phyloP scores from a whole-genome alignment of 208 protist species.

The Borovskyia barvae region DNA sequence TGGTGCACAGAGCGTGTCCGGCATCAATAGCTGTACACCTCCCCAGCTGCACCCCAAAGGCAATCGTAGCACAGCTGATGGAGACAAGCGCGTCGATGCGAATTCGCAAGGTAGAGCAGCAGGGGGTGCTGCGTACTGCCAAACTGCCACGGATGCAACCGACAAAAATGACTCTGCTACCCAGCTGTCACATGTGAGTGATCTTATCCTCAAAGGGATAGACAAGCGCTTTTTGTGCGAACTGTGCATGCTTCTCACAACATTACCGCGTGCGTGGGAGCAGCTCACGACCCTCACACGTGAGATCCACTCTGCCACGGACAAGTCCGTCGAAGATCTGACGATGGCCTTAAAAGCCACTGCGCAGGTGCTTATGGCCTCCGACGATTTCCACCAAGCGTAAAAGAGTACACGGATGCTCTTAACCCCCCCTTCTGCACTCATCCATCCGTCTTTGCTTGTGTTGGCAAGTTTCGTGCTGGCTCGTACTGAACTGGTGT shows the following conservation, averaged over 20 bases:
- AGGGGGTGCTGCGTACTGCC: no score
- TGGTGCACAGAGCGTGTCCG: slow-evolving; percentile 6
- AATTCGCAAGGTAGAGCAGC: no score
- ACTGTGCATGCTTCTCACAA: slow-evolving; percentile 56
- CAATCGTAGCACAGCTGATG: no score
- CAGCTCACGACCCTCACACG: slow-evolving; percentile 44
- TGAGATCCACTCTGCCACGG: slow-evolving; percentile 55
- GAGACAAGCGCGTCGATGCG: no score
- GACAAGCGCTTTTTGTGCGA: slow-evolving; percentile 68
- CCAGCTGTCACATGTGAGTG: slow-evolving; percentile 23
- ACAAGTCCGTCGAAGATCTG: slow-evolving; percentile 53
- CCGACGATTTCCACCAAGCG: slow-evolving; percentile 50
- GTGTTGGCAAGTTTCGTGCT: no score
- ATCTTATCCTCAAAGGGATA: slow-evolving; percentile 36
- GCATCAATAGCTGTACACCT: slow-evolving; percentile 11
- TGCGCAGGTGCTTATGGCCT: slow-evolving; percentile 75
- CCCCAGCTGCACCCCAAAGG: no score
- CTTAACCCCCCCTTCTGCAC: no score
- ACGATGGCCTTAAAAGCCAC: slow-evolving; percentile 62
- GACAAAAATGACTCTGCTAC: no score
- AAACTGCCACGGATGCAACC: no score
- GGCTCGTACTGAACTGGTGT: no score
- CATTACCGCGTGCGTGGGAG: slow-evolving; percentile 58
- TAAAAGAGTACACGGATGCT: background rate
- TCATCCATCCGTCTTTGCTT: no score